A percentile compares a stretch with the other conserved stretches of the same genome.
Conservation (phyloP, 352 stramenopile species). For the Phytophthora citricola region DNA sequence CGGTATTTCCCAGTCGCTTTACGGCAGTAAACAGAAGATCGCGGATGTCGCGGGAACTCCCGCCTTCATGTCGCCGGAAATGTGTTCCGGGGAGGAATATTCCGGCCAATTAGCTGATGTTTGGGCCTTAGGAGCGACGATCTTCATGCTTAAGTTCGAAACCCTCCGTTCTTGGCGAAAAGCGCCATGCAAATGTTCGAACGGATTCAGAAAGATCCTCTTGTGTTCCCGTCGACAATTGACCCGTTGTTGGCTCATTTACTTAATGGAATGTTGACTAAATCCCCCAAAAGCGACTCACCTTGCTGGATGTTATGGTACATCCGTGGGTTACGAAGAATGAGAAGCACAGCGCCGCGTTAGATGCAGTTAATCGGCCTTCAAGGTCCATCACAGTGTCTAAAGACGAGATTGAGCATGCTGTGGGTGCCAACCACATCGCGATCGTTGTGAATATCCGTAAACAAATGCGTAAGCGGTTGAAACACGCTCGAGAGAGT, state of each 20-base stretch:
- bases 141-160: conserved; percentile 92
- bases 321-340: conserved; percentile 85
- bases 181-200: conserved; percentile 91
- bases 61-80: conserved; percentile 94
- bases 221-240: conserved; percentile 65
- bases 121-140: conserved; percentile 89
- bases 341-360: conserved; percentile 42
- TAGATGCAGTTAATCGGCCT: conserved; percentile 26
- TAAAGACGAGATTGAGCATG: conserved; percentile 81
- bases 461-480: conserved; percentile 71
- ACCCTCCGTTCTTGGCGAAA: conserved; percentile 90
- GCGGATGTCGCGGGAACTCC: conserved; percentile 87
- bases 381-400: conserved; percentile 64
- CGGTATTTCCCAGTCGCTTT: conserved; percentile 89
- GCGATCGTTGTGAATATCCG: conserved; percentile 72
- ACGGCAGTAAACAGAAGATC: conserved; percentile 83
- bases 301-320: conserved; percentile 70
- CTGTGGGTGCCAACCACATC: conserved; percentile 63
- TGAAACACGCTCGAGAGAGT: conserved; percentile 53
- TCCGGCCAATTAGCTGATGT: conserved; percentile 91
- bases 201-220: conserved; percentile 82
- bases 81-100: conserved; percentile 87
- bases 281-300: conserved; percentile 61
- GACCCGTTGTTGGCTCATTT: conserved; percentile 67
- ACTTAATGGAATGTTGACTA: conserved; percentile 71